Evolutionary conservation across 495 filamentous ascomycete species (phyloP).

Genomic region (Hyphodiscus hymeniophilus): DNA sequence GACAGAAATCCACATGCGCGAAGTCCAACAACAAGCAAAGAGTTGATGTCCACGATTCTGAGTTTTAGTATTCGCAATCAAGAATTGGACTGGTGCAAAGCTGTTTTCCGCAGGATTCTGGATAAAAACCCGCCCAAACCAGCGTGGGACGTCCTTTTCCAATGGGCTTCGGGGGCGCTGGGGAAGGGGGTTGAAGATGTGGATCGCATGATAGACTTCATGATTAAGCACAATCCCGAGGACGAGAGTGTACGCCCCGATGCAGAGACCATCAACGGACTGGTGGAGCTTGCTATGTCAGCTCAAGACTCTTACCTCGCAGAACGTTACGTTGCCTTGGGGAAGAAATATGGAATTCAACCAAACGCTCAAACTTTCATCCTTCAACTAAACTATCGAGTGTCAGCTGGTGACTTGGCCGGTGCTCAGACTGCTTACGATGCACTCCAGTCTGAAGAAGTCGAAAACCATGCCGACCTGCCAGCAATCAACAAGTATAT

Average conservation of each 20-base stretch:
- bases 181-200: conserved; percentile 64
- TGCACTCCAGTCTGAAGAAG: conserved; percentile 45
- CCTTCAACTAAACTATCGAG: conserved; percentile 65
- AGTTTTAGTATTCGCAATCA: conserved; percentile 47
- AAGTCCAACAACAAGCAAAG: conserved; percentile 32
- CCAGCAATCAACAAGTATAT: conserved; percentile 68
- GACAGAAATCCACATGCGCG: conserved; percentile 35
- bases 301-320: conserved; percentile 61
- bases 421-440: conserved; percentile 57
- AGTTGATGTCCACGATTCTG: conserved; percentile 41
- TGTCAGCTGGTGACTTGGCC: conserved; percentile 59
- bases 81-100: conserved; percentile 53
- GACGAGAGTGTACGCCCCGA: conserved; percentile 41
- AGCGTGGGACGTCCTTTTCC: conserved; percentile 60
- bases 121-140: conserved; percentile 37
- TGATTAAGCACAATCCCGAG: conserved; percentile 39
- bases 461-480: conserved; percentile 46
- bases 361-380: conserved; percentile 59
- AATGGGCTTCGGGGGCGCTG: conserved; percentile 63
- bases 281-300: conserved; percentile 69
- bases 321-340: conserved; percentile 60
- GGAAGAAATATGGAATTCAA: conserved; percentile 50
- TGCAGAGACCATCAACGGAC: conserved; percentile 61
- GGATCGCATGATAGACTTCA: conserved; percentile 56
- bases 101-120: conserved; percentile 52